Conservation (phyloP, 805 yeast species). For the Suhomyces prunicola region DNA sequence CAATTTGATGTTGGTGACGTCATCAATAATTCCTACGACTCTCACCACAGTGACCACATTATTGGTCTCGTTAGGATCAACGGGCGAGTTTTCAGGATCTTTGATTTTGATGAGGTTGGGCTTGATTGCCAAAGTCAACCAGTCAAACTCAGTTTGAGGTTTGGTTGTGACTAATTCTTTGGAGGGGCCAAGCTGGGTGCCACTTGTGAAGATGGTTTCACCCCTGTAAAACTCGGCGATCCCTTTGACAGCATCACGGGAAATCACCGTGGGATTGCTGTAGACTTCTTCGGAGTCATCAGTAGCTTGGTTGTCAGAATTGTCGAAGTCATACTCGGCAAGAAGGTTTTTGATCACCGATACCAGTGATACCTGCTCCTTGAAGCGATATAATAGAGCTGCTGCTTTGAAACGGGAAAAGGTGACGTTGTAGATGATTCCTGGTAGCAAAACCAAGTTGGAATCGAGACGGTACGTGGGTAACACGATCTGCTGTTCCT, state of each 20-base stretch:
- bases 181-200: neutral
- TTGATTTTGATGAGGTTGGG: slow-evolving; percentile 33
- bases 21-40: slow-evolving; percentile 46
- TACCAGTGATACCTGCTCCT: slow-evolving; percentile 23
- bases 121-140: slow-evolving; percentile 34
- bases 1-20: slow-evolving; percentile 40
- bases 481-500: slow-evolving; percentile 16
- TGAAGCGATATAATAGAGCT: slow-evolving; percentile 42
- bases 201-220: slow-evolving; percentile 4
- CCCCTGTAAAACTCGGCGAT: slow-evolving; percentile 19
- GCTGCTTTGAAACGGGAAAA: slow-evolving; percentile 47
- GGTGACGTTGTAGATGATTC: slow-evolving; percentile 58
- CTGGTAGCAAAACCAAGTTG: slow-evolving; percentile 54
- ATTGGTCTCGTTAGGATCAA: slow-evolving; percentile 5
- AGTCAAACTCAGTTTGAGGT: slow-evolving; percentile 26
- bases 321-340: slow-evolving; percentile 34
- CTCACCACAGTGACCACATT: slow-evolving; percentile 43
- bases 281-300: slow-evolving; percentile 11
- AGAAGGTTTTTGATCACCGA: slow-evolving; percentile 30
- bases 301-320: slow-evolving; percentile 2
- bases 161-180: neutral
- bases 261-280: slow-evolving; percentile 20
- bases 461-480: slow-evolving; percentile 43
- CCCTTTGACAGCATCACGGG: slow-evolving; percentile 31
- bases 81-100: slow-evolving; percentile 13